A percentile compares a stretch with the other conserved stretches of the same genome.
These are phyloP conservation scores for Cokeromyces recurvatus DNA, from an alignment of 371 early-diverging fungal species.

Conservation along the genomic window DNA sequence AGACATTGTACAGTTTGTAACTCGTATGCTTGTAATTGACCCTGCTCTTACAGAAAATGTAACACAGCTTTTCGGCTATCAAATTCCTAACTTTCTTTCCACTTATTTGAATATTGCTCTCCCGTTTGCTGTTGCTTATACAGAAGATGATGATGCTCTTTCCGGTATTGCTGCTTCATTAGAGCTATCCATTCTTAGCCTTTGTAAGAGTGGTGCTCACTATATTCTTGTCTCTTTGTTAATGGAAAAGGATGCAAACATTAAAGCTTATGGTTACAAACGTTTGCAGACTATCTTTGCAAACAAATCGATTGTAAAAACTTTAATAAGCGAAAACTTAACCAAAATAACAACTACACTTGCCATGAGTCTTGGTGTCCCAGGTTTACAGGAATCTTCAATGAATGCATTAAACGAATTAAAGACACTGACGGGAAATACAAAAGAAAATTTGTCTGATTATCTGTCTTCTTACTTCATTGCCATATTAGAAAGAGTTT, in stretches of 20 bases:
- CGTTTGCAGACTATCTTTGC: not conserved
- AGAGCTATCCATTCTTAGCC: not conserved
- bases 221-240: not conserved
- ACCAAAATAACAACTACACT: constrained; percentile 4
- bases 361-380: constrained; percentile 4
- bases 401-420: not conserved
- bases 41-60: not conserved
- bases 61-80: not conserved
- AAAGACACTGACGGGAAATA: not conserved
- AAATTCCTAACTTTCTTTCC: not conserved
- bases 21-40: not conserved
- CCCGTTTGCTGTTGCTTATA: constrained; percentile 4
- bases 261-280: not conserved
- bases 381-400: not conserved
- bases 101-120: not conserved
- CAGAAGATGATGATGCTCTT: not conserved
- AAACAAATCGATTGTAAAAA: not conserved
- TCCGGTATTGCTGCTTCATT: not conserved
- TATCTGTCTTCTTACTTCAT: constrained; percentile 5
- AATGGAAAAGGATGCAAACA: not conserved
- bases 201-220: not conserved
- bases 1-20: not conserved
- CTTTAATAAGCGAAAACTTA: not conserved
- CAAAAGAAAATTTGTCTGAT: not conserved
- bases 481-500: constrained; percentile 6